These are phyloP conservation scores for Solanum hybrid DNA, from an alignment of 305 asterid species.

Conservation along the genomic window DNA sequence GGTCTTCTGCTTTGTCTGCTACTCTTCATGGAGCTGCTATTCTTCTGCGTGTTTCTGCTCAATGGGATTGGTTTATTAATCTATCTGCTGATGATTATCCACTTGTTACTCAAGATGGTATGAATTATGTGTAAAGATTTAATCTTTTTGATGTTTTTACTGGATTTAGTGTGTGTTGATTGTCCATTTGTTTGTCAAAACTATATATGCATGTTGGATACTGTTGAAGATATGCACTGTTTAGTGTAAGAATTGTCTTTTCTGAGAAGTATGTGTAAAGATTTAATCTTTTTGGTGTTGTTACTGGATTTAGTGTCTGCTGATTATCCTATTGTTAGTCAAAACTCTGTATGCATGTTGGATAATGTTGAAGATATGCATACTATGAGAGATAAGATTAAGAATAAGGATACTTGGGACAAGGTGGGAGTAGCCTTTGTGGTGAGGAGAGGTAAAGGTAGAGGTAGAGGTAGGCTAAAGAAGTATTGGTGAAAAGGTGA, in stretches of 20 bases:
- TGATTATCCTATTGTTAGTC: neutral
- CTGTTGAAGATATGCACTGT: neutral
- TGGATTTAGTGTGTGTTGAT: neutral
- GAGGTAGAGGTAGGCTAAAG: too few species aligned
- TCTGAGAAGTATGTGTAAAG: neutral
- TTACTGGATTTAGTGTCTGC: neutral
- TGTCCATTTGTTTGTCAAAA: neutral
- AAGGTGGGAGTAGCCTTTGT: neutral
- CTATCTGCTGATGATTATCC: conserved; percentile 74
- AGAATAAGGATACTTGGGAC: neutral
- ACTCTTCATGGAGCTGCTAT: conserved; percentile 72
- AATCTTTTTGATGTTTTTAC: neutral
- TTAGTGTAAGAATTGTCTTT: too few species aligned
- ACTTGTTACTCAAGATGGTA: conserved; percentile 89
- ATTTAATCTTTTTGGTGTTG: neutral
- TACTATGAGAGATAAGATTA: neutral
- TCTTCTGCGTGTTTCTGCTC: conserved; percentile 41
- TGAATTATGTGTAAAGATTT: neutral
- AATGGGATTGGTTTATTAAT: conserved; percentile 90
- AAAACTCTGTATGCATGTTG: neutral
- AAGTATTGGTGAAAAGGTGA: neutral
- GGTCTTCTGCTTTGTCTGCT: conserved; percentile 65
- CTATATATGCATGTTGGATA: neutral
- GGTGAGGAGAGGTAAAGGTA: neutral
- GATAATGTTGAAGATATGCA: neutral